Evolutionary conservation across 2,329 filamentous ascomycete genomes (phyloP), one percentile per base, ranked within the genome.

Genomic region (Hymenoscyphus infarciens): DNA sequence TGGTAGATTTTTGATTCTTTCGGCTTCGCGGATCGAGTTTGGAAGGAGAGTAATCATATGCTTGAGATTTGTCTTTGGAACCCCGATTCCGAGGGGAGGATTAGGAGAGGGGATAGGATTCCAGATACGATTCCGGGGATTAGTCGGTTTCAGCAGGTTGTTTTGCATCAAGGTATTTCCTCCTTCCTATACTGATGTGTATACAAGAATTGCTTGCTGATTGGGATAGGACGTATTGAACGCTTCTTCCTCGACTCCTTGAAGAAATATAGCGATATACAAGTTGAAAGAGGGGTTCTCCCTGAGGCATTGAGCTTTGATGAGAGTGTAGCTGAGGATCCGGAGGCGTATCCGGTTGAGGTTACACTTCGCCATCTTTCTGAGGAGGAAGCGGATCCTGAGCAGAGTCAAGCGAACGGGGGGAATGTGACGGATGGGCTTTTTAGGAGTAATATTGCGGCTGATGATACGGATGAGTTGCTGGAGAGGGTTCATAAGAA

Each of bases 91-190:
- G 75, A 85, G 39, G 86, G 86, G 1, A 72, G 76, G 0, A 80
- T 91, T 60, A 76, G 77, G 55, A 80, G 87, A 49, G 84, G 79
- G 31, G 86, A 85, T 57, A 80, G 84, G 53, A 85, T 88, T 19
- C 80, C 83, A 0, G 87, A 90, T 73, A 87, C 83, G 0, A 83
- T 84, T 55, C 80, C 81, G 0, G 85, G 84, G 0, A 77, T 88
- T 57, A 87, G 81, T 25, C 81, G 82, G 5, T 89, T 88, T 67
- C 83, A 85, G 61, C 83, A 91, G 70, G 82, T 86, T 2, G 84
- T 89, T 3, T 74, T 92, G 45, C 88, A 90, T 68, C 89, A 92
- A 74, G 89, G 87, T n/a, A n/a, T n/a, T n/a, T n/a, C n/a, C n/a
- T n/a, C n/a, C n/a, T n/a, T n/a, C n/a, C n/a, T n/a, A n/a, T n/a